Base-by-base conservation (phyloP, 345 rosid genomes). In the Citrus cavaleriei region DNA sequence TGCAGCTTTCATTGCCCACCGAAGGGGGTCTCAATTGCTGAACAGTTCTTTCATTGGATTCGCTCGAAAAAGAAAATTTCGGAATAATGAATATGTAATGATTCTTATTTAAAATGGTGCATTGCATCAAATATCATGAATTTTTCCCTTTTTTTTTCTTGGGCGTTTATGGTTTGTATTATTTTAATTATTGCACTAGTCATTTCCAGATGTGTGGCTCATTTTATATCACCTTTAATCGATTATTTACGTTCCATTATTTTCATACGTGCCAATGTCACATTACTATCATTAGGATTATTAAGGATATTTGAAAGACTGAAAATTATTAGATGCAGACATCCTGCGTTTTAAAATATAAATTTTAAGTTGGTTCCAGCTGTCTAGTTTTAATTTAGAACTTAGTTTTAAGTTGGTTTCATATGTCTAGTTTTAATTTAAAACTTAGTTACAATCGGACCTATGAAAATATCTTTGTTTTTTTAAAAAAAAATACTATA, bases 21-120 rank as follows among this genome's bases (percentile, higher is more conserved):
- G 63, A 37, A 14, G 35, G 27, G 38, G 68, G 57, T 21, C 58
- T 46, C 60, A 19, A 64, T 6, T 35, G 24, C 61, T 24, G 57
- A 22, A 77, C 65, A 77, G 79, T 68, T 57, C 16, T 68, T 68
- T 38, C 79, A 77, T 77, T 77, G 73, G 79, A 77, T 67, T 54
- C 79, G n/a, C 37, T 37, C 3, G 13, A n/a, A 76, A 66, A 65
- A 30, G 51, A 75, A 75, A 49, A 8, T 63, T 62, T 66, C 10
- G 37, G 42, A 75, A 63, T 40, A 75, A 75, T 63, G 19, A 40
- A 42, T 21, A n/a, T 13, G 68, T 37, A 40, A 27, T 64, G 46
- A 46, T 75, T 3, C 60, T 57, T 57, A 22, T 5, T 59, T 73
- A n/a, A 54, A 55, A 7, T 34, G 24, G 19, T 12, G 10, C 64